These are phyloP conservation scores for Suhomyces choctaworum DNA, from an alignment of 1,139 yeast species.

Conservation along the genomic window DNA sequence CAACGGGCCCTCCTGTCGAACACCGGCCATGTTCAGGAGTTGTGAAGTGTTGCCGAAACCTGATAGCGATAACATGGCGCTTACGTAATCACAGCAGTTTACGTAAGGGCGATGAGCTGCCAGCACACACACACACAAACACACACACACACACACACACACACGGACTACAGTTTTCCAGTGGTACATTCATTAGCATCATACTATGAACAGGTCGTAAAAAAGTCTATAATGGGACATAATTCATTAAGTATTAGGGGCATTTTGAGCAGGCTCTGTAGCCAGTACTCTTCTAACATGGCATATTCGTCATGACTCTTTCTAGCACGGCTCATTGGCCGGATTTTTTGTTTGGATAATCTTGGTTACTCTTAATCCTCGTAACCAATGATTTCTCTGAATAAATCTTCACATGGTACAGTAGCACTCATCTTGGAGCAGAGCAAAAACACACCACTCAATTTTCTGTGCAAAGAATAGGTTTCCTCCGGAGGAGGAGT, in stretches of 20 bases:
- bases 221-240: slow-evolving; percentile 11
- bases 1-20: background rate
- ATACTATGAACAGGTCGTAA: slow-evolving; percentile 4
- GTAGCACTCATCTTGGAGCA: slow-evolving; percentile 85
- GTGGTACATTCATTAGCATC: too few species aligned
- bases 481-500: slow-evolving; percentile 99
- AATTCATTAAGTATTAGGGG: slow-evolving; percentile 12
- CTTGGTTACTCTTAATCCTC: slow-evolving; percentile 25
- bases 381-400: slow-evolving; percentile 68
- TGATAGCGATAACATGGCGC: too few species aligned
- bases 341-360: too few species aligned
- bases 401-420: slow-evolving; percentile 79
- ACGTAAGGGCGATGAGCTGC: too few species aligned
- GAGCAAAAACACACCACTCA: slow-evolving; percentile 88
- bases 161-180: too few species aligned
- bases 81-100: too few species aligned
- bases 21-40: slow-evolving; percentile 2
- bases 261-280: background rate
- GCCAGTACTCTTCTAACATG: background rate
- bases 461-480: slow-evolving; percentile 88
- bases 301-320: background rate
- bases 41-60: too few species aligned
- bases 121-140: too few species aligned
- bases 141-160: too few species aligned
- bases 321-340: background rate